Evolutionary conservation across 495 filamentous ascomycete genomes (phyloP), one percentile per base, ranked within the genome.

Genomic region (Xeromyces bisporus): DNA sequence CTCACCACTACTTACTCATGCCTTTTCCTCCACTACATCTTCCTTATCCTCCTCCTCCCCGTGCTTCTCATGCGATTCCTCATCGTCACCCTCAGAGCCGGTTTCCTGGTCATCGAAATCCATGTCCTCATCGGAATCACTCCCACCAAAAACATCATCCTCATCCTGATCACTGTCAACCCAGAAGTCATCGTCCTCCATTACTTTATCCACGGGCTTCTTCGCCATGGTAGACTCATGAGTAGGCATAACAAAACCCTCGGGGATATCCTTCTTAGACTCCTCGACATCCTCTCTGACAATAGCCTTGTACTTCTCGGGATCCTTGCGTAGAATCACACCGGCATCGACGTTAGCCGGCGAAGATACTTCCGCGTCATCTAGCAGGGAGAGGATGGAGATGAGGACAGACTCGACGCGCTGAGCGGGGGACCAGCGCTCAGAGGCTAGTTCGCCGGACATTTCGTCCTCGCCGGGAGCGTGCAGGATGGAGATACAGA

Each of bases 401-500:
- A 92, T 78, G 11, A 97, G 71, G 9, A 97, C 85, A 29, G 84
- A 85, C 55, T 94, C 89, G 34, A 89, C 86, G 6, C 85, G 75
- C 45, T 94, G 89, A 4, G 84, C 75, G 4, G 89, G 83, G 1
- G 76, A 80, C 89, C 89, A 97, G 29, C 89, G 78, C 55, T 97
- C 89, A 1, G 70, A 63, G 13, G 89, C 87, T 11, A 69, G 54
- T 54, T 94, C 89, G 30, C 89, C 89, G 15, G 85, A 93, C 62
- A 81, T 83, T 39, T 77, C 69, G 46, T 94, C 87, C 31, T 93
- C 82, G 36, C 87, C 89, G 1, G 89, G 84, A 7, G 74, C 63
- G 55, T 97, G 87, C 3, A 97, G 71, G 43, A 97, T 97, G 24
- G 86, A 93, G 50, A 97, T 94, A 62, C 89, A 96, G 11, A 96